Evolutionary conservation across 2,329 filamentous ascomycete genomes (phyloP), one percentile per base, ranked within the genome.

Genomic region (Alternaria ventricosa): DNA sequence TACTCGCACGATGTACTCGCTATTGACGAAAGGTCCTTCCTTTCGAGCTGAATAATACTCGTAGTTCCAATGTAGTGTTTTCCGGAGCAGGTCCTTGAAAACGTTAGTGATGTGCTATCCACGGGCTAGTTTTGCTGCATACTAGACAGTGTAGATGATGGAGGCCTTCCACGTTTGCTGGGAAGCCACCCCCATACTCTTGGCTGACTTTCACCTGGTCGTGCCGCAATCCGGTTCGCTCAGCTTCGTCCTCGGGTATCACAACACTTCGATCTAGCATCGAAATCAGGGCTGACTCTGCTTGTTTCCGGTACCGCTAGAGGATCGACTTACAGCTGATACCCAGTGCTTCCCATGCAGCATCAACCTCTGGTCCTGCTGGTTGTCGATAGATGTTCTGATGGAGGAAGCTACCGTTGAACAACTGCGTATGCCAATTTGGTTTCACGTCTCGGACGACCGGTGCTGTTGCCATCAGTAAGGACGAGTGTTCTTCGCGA

Each of bases 121-220:
- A 20, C 41, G 9, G 18, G n/a, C 18, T 20, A 6, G 20, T 27
- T 23, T 23, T 30, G 36, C 6, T 51, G 33, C 68, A 64, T 76
- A 87, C 86, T 71, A 90, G 70, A 65, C 88, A 90, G 72, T 89
- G 86, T 13, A 88, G 71, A 63, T 87, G 86, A 69, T 87, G 85
- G 74, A 87, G 77, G 7, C 85, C 86, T 71, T 87, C 85, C 1
- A 88, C 82, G 44, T 87, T 87, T n/a, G 85, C 86, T 4, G 86
- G 78, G 73, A 84, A 89, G 0, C 87, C 87, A 25, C 87, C 87
- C 0, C 88, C 88, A 67, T 89, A 85, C 55, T 86, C 82, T 4
- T 82, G 75, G 7, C 80, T 82, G 18, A 88, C 81, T 66, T 87
- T 85, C 8, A 89, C 87, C 62, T 89, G 87, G 20, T 85, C 82